phyloP scores from a whole-genome alignment of 2,329 filamentous ascomycete genomes.

The Venturia aucupariae region DNA sequence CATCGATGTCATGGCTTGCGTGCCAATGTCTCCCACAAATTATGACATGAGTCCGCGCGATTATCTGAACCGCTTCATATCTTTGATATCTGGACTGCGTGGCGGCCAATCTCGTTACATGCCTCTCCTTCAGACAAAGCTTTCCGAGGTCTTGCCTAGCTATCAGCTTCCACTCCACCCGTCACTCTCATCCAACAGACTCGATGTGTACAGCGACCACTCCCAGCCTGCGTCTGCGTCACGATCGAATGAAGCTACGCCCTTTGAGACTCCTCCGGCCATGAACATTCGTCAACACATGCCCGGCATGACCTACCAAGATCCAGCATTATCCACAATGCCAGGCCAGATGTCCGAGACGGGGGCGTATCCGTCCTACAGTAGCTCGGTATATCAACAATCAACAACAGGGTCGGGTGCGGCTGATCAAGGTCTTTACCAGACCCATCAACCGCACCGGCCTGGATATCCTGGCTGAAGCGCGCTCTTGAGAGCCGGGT shows the following conservation, averaged over 20 bases:
- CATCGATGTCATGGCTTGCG: constrained; percentile 60
- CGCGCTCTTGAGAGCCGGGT: neutral
- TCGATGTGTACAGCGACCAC: constrained; percentile 8
- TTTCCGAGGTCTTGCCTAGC: constrained; percentile 12
- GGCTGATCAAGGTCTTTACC: constrained; percentile 4
- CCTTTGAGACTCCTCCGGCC: constrained; percentile 4
- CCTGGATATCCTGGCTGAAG: constrained; percentile 11
- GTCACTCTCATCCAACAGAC: constrained; percentile 6
- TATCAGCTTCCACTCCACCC: constrained; percentile 11
- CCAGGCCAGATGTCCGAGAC: constrained; percentile 6
- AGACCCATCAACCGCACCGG: constrained; percentile 10
- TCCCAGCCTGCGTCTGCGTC: neutral
- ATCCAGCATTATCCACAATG: constrained; percentile 1
- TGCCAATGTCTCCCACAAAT: constrained; percentile 44
- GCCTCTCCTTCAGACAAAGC: constrained; percentile 64
- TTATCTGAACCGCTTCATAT: constrained; percentile 58
- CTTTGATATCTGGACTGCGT: constrained; percentile 60
- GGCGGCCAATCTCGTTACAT: constrained; percentile 68
- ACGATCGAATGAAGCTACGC: constrained; percentile 3
- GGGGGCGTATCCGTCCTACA: constrained; percentile 7
- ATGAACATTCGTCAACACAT: constrained; percentile 5
- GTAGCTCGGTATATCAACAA: neutral
- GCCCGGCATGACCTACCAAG: constrained; percentile 7
- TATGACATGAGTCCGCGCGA: constrained; percentile 62
- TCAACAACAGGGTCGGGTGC: constrained; percentile 1